Evolutionary conservation across 2,329 filamentous ascomycete genomes (phyloP), one percentile per base, ranked within the genome.

Genomic region (Ascochyta pisi): DNA sequence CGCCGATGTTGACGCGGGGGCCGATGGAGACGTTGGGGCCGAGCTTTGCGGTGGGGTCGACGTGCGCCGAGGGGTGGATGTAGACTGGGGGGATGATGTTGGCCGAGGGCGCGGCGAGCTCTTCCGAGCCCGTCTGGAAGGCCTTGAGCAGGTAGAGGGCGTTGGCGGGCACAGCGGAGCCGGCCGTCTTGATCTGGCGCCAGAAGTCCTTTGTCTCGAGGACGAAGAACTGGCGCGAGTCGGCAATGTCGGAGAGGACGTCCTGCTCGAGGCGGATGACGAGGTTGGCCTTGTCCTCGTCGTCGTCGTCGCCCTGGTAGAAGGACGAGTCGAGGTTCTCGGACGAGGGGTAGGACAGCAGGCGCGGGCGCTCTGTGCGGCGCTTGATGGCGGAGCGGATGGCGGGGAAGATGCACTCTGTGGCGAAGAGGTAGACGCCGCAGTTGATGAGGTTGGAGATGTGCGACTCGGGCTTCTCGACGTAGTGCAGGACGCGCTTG

Each of bases 371-470:
- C 76, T 96, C 92, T 68, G 91, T 89, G 76, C 94, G 92, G 71
- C 92, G 92, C 84, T 97, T 97, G 81, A 98, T 98, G 68, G 94
- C 93, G 65, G 85, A 91, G 75, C 89, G 89, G 77, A 99, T 98
- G 66, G 91, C 91, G 62, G 94, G 94, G 85, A 98, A 98, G 81
- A 98, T 96, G 77, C 89, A 91, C 67, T 97, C 92, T 62, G 93
- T 95, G 63, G 90, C 86, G 79, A 99, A 99, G 69, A 98, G 91
- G 81, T 98, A 99, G 71, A 99, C 93, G 69, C 95, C 95, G 78
- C 95, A 98, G 84, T 98, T 99, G 84, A 99, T 99, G 66, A 99
- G 84, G 81, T 97, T 97, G 73, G 91, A 96, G 78, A 99, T 97
- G 78, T 96, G 91, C 52, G 90, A 92, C 79, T 99, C 94, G 64